phyloP scores from a whole-genome alignment of 106 monocot species.

The Apostasia shenzhenica region DNA sequence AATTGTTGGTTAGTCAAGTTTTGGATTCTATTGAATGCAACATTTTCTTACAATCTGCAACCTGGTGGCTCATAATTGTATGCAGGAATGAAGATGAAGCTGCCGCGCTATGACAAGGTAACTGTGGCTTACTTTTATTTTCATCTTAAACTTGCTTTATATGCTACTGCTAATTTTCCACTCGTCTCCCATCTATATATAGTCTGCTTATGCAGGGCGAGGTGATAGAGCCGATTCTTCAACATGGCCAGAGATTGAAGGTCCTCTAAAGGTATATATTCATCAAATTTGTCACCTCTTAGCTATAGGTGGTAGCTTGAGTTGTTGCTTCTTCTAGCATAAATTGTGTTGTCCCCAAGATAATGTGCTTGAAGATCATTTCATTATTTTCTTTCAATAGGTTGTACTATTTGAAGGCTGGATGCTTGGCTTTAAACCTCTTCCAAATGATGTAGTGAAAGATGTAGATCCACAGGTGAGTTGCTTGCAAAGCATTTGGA shows the following conservation, averaged over 20 bases:
- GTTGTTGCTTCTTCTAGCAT: too few species aligned
- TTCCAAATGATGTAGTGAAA: conserved; percentile 74
- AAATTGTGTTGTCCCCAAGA: too few species aligned
- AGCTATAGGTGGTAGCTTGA: too few species aligned
- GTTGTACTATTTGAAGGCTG: conserved; percentile 96
- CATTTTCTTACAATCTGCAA: not conserved
- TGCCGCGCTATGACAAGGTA: conserved; percentile 99
- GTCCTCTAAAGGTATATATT: conserved; percentile 58
- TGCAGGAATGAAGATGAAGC: conserved; percentile 78
- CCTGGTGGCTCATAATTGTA: not conserved
- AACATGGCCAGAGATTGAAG: conserved; percentile 84
- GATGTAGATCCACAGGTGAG: conserved; percentile 87
- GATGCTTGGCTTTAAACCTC: conserved; percentile 99
- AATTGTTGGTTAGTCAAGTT: not conserved
- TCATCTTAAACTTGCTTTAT: conserved; percentile 7
- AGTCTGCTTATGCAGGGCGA: conserved; percentile 91
- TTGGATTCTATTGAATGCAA: not conserved
- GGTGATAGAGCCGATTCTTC: conserved; percentile 94
- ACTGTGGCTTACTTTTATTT: not conserved
- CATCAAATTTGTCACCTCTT: too few species aligned
- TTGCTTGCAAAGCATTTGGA: not conserved
- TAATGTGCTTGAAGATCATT: too few species aligned
- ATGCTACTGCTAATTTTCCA: not conserved
- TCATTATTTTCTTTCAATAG: conserved; percentile 19
- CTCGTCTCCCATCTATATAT: conserved; percentile 13